A percentile compares a stretch with the other conserved stretches of the same genome.
phyloP scores from a whole-genome alignment of 78 protist genomes.

The slime mould (Dictyostelium discoideum) region DNA sequence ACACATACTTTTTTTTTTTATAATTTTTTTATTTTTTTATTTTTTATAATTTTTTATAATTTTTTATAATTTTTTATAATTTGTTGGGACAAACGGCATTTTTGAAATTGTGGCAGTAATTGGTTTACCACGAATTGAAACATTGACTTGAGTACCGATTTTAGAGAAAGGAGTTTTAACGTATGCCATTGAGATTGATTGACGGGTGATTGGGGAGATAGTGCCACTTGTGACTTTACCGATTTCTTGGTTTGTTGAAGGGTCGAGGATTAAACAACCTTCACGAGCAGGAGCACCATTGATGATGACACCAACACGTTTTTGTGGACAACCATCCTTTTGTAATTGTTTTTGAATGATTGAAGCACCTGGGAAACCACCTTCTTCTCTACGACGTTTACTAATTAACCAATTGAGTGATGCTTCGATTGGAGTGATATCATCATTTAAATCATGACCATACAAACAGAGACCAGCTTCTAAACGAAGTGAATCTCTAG shows the following conservation, averaged over 20 bases:
- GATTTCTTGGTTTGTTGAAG: constrained; percentile 38
- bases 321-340: constrained; percentile 67
- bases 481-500: constrained; percentile 96
- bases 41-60: neutral
- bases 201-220: constrained; percentile 86
- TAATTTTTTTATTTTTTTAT: neutral
- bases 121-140: constrained; percentile 57
- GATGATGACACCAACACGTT: constrained; percentile 88
- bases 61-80: constrained; percentile 86
- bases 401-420: constrained; percentile 92
- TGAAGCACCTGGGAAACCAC: constrained; percentile 95
- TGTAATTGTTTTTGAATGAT: constrained; percentile 86
- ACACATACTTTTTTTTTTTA: neutral
- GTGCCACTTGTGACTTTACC: constrained; percentile 95
- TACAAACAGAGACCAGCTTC: constrained; percentile 99
- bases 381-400: constrained; percentile 85
- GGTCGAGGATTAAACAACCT: constrained; percentile 15
- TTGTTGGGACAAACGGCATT: constrained; percentile 94
- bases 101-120: constrained; percentile 87
- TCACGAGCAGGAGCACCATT: constrained; percentile 94
- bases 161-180: constrained; percentile 45
- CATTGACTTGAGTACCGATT: constrained; percentile 56
- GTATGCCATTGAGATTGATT: constrained; percentile 95
- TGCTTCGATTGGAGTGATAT: constrained; percentile 93
- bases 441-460: constrained; percentile 95